Conservation (phyloP, 306 rosid genomes). For the Ormosia semicastrata region DNA sequence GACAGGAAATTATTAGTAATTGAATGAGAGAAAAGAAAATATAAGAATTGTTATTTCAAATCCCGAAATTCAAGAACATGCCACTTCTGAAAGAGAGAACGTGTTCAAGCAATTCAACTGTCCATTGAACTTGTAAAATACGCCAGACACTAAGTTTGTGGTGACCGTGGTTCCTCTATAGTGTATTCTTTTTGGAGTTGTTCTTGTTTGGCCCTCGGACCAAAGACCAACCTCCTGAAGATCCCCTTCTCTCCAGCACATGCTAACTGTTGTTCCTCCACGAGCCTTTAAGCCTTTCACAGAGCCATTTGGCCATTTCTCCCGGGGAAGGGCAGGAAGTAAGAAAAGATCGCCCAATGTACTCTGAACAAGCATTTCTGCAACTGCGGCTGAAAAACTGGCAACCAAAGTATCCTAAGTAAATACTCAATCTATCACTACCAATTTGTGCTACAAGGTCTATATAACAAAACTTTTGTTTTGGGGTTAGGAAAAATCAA, state of each 20-base stretch:
- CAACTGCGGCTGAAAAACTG: constrained; percentile 60
- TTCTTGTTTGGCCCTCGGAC: constrained; percentile 20
- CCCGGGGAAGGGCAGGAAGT: constrained; percentile 62
- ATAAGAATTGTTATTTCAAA: background rate
- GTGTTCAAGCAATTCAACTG: constrained; percentile 37
- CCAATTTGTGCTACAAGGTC: background rate
- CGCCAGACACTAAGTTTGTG: constrained; percentile 30
- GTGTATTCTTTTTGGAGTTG: constrained; percentile 28
- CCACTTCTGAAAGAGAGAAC: background rate
- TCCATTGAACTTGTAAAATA: constrained; percentile 37
- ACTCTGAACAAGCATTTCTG: constrained; percentile 72
- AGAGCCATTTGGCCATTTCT: constrained; percentile 54
- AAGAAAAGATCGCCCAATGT: constrained; percentile 45
- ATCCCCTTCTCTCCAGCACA: constrained; percentile 58
- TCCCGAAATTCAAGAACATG: background rate
- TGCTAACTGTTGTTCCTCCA: constrained; percentile 54
- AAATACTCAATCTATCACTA: background rate
- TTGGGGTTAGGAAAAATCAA: background rate
- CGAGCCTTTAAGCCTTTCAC: constrained; percentile 60
- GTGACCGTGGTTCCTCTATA: constrained; percentile 40
- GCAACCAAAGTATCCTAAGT: background rate
- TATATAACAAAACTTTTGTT: background rate
- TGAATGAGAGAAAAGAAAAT: background rate
- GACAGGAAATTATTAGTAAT: too few species aligned
- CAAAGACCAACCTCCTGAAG: constrained; percentile 45